These are phyloP conservation scores for Metarhizium humberi DNA, from an alignment of 2,329 filamentous ascomycete genomes.

Conservation along the genomic window DNA sequence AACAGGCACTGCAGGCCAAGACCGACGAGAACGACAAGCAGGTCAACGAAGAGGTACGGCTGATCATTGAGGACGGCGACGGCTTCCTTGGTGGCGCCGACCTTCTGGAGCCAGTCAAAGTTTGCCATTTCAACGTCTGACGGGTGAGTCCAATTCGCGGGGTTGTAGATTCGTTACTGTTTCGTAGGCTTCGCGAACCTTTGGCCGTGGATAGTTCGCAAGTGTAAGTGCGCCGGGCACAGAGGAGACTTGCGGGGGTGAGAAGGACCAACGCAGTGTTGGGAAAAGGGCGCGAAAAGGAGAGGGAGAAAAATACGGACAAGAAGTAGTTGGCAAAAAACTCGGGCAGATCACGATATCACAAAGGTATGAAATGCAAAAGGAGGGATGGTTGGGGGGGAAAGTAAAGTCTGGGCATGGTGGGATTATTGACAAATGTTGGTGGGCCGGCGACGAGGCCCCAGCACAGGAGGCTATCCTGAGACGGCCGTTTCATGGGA, in stretches of 20 bases:
- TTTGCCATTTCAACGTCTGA: conserved; percentile 30
- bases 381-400: neutral
- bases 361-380: neutral
- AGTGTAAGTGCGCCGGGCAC: neutral
- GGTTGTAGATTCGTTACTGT: no score
- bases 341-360: no score
- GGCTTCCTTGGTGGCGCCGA: conserved; percentile 49
- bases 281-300: neutral
- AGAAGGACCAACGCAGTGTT: neutral
- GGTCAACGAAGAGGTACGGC: conserved; percentile 47
- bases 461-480: conserved; percentile 7
- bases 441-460: neutral
- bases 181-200: no score
- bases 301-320: no score
- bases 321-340: no score
- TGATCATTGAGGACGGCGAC: conserved; percentile 53
- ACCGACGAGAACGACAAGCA: conserved; percentile 43
- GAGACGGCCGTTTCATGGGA: conserved; percentile 10
- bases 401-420: neutral
- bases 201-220: neutral
- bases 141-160: no score
- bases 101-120: conserved; percentile 46
- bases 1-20: conserved; percentile 36
- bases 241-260: neutral
- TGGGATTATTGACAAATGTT: neutral